These are phyloP conservation scores for Paracorniculantispora psalliotae DNA, from an alignment of 2,329 filamentous ascomycete genomes.

Conservation along the genomic window DNA sequence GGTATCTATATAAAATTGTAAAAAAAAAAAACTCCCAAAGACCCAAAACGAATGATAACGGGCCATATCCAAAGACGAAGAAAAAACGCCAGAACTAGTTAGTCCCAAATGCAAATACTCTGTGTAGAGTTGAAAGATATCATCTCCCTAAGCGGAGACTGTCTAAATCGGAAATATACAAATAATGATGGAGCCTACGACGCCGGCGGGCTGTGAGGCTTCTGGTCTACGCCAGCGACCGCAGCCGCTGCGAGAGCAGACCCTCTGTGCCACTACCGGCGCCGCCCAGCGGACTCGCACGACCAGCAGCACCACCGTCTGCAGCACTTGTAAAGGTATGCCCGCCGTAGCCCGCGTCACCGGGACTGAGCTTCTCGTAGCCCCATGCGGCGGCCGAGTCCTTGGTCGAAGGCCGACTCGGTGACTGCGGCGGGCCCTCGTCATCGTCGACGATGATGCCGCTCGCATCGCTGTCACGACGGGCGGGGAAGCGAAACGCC, in stretches of 20 bases:
- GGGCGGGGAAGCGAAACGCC: constrained; percentile 40
- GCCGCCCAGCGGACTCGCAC: constrained; percentile 28
- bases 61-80: too few species aligned
- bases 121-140: neutral
- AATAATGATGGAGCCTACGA: neutral
- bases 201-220: neutral
- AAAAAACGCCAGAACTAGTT: neutral
- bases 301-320: too few species aligned
- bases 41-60: neutral
- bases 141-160: neutral
- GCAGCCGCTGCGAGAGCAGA: constrained; percentile 63
- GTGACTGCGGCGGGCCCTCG: neutral
- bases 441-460: constrained; percentile 21
- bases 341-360: constrained; percentile 59
- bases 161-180: neutral
- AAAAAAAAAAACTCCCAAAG: neutral
- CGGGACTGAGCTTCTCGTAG: constrained; percentile 66
- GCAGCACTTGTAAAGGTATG: constrained; percentile 30
- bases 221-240: constrained; percentile 49
- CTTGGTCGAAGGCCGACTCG: constrained; percentile 30
- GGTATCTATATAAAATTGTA: neutral
- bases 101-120: neutral
- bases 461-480: constrained; percentile 26
- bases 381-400: constrained; percentile 28
- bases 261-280: constrained; percentile 50